These are phyloP conservation scores for Coemansia sp. DNA, from an alignment of 192 early-diverging fungal genomes.

Conservation along the genomic window DNA sequence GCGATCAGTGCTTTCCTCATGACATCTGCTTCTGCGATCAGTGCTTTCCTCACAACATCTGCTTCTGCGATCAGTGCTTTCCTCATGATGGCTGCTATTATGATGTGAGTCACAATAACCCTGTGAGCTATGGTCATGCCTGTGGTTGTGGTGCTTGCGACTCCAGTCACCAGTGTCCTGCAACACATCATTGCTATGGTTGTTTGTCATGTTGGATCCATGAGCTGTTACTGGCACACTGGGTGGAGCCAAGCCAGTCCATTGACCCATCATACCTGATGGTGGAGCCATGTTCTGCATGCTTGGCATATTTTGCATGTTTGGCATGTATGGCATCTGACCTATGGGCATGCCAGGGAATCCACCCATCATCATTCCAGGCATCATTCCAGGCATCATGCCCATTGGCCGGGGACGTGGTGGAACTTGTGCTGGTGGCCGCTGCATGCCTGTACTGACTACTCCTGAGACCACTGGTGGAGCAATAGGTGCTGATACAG, in stretches of 20 bases:
- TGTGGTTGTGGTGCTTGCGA: background rate
- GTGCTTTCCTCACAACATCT: background rate
- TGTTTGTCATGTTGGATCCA: background rate
- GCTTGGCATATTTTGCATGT: constrained; percentile 31
- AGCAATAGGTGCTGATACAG: background rate
- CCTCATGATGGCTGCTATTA: background rate
- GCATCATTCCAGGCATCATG: constrained; percentile 33
- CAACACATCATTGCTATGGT: no score
- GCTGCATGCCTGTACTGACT: background rate
- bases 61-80: background rate
- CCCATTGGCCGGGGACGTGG: constrained; percentile 28
- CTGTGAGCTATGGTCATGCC: background rate
- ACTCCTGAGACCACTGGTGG: background rate
- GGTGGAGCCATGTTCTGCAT: constrained; percentile 22
- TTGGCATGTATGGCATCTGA: constrained; percentile 24
- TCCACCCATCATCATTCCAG: constrained; percentile 27
- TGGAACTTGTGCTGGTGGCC: constrained; percentile 29
- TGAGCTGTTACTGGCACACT: background rate
- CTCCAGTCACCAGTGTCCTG: no score
- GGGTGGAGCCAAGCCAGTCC: constrained; percentile 4
- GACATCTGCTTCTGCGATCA: background rate
- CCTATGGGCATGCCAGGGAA: constrained; percentile 37
- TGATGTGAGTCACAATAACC: background rate
- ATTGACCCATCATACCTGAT: constrained; percentile 8
- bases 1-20: background rate